Conservation (phyloP, 2,329 filamentous ascomycete species). For the Pseudogymnoascus pannorum region DNA sequence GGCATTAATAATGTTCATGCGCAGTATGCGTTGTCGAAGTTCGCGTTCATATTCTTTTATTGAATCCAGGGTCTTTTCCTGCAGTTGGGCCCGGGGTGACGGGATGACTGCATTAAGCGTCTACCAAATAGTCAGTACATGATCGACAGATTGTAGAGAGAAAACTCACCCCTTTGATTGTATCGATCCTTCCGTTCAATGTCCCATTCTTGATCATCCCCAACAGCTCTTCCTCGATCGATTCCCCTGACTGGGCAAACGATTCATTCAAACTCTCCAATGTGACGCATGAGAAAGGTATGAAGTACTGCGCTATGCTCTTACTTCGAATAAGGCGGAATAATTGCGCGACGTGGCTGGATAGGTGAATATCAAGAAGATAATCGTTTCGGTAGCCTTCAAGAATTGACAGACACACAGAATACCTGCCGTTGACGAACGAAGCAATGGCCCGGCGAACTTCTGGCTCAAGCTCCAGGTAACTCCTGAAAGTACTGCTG, state of each 20-base stretch:
- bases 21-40: constrained; percentile 67
- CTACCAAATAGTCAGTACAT: constrained; percentile 31
- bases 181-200: constrained; percentile 75
- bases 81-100: constrained; percentile 61
- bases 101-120: constrained; percentile 65
- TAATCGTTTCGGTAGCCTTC: constrained; percentile 79
- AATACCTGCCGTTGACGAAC: constrained; percentile 88
- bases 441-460: constrained; percentile 83
- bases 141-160: not conserved
- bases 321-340: constrained; percentile 76
- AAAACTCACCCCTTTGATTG: constrained; percentile 60
- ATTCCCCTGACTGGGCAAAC: constrained; percentile 58
- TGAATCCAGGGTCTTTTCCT: constrained; percentile 59
- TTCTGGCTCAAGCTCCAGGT: constrained; percentile 88
- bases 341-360: constrained; percentile 61
- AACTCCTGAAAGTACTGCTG: constrained; percentile 72
- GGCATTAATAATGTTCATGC: constrained; percentile 67
- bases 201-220: constrained; percentile 66
- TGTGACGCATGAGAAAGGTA: constrained; percentile 82
- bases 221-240: constrained; percentile 68
- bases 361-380: constrained; percentile 80
- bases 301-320: constrained; percentile 87
- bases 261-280: constrained; percentile 69
- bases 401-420: constrained; percentile 72
- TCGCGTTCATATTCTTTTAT: constrained; percentile 67